A percentile compares a stretch with the other conserved stretches of the same genome.
These are phyloP conservation scores for Phytophthora cryptogea DNA, from an alignment of 352 stramenopile species.

Conservation along the genomic window DNA sequence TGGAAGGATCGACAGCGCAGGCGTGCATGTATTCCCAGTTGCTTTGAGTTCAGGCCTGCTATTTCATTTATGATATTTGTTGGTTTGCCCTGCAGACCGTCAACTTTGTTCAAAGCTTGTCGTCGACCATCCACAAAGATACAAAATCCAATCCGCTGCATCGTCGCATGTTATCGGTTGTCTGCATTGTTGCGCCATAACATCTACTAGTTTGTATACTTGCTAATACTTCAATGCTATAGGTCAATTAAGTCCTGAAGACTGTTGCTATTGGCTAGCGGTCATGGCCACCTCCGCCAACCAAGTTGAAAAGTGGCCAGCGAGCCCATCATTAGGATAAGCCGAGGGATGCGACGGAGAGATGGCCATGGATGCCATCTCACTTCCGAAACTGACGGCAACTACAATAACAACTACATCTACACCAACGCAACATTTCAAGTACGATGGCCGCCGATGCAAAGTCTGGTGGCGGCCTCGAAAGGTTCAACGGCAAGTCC, in stretches of 20 bases:
- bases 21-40: conserved; percentile 20
- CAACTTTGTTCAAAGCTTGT: conserved; percentile 5
- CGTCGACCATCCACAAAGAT: background rate
- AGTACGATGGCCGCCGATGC: conserved; percentile 19
- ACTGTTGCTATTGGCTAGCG: no score
- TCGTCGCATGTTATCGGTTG: conserved; percentile 7
- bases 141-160: background rate
- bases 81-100: conserved; percentile 14
- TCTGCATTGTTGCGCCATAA: no score
- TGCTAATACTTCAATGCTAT: no score
- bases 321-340: no score
- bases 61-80: conserved; percentile 28
- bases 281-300: no score
- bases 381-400: no score
- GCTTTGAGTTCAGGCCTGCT: conserved; percentile 14
- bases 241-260: no score
- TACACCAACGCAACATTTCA: conserved; percentile 19
- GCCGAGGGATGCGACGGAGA: no score
- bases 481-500: conserved; percentile 15
- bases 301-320: no score
- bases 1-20: conserved; percentile 8
- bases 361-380: no score
- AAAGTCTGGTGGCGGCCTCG: conserved; percentile 8
- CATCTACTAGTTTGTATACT: no score
- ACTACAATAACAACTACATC: no score